Percentiles rank a stretch among this genome's conserved stretches.
phyloP scores from a whole-genome alignment of 441 rosid species.

The Adansonia grandidieri region DNA sequence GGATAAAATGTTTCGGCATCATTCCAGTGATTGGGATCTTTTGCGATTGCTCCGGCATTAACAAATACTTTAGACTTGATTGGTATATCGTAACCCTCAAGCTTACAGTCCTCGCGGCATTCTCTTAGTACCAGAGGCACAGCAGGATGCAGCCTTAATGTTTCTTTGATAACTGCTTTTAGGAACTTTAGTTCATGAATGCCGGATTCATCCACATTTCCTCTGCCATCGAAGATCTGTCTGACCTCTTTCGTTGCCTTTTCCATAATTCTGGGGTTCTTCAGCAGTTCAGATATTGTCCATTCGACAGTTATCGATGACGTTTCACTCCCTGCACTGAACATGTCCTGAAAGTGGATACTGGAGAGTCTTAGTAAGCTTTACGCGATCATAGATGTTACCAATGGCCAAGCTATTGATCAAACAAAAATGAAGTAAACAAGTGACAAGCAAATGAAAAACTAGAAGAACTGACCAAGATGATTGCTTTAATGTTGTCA shows the following conservation, averaged over 20 bases:
- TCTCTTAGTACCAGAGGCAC: constrained; percentile 23
- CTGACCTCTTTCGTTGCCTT: neutral
- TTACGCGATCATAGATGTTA: neutral
- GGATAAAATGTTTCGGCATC: constrained; percentile 20
- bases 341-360: constrained; percentile 15
- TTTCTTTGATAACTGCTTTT: constrained; percentile 23
- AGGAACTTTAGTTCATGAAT: constrained; percentile 16
- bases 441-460: neutral
- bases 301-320: constrained; percentile 24
- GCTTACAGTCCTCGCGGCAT: constrained; percentile 5
- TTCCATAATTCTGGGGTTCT: constrained; percentile 6
- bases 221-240: neutral
- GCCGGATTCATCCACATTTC: constrained; percentile 10
- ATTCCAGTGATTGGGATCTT: constrained; percentile 19
- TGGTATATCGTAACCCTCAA: constrained; percentile 12
- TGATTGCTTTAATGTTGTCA: constrained; percentile 23
- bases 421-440: neutral
- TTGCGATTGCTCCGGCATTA: constrained; percentile 22
- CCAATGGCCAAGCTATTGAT: neutral
- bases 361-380: neutral
- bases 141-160: constrained; percentile 24
- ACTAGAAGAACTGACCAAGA: constrained; percentile 5
- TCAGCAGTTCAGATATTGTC: constrained; percentile 18
- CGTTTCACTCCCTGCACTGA: constrained; percentile 16
- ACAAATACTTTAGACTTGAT: constrained; percentile 13